These are phyloP conservation scores for Sanghuangporus baumii DNA, from an alignment of 1,284 basidiomycete genomes.

Conservation along the genomic window DNA sequence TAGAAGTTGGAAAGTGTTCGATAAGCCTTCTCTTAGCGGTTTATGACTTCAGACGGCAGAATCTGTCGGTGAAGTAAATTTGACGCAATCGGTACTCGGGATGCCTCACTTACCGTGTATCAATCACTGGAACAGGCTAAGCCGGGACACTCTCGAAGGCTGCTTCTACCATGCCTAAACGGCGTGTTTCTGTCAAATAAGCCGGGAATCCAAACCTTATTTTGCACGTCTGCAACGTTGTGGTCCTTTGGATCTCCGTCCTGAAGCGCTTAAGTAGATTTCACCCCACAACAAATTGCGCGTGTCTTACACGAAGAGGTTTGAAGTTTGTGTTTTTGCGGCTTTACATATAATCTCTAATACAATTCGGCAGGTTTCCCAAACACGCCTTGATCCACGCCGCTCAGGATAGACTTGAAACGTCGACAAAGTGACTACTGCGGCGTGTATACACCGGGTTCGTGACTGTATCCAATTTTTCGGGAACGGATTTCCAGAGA, in stretches of 20 bases:
- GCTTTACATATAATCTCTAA: neutral
- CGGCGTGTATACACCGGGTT: neutral
- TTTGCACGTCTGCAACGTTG: conserved; percentile 1
- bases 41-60: too few relatives aligned
- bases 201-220: neutral
- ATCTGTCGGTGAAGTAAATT: too few relatives aligned
- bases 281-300: neutral
- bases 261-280: neutral
- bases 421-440: neutral
- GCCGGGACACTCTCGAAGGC: neutral
- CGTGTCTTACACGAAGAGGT: neutral
- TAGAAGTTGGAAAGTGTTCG: too few relatives aligned
- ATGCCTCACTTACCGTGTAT: too few relatives aligned
- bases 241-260: neutral
- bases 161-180: neutral
- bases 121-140: neutral
- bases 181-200: neutral
- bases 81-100: too few relatives aligned
- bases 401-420: neutral
- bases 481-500: neutral
- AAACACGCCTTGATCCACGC: conserved; percentile 1
- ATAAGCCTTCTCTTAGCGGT: too few relatives aligned
- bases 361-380: neutral
- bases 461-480: neutral
- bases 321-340: neutral